phyloP scores from a whole-genome alignment of 2,329 filamentous ascomycete genomes.

The Neophaeococcomyces mojaviensis region DNA sequence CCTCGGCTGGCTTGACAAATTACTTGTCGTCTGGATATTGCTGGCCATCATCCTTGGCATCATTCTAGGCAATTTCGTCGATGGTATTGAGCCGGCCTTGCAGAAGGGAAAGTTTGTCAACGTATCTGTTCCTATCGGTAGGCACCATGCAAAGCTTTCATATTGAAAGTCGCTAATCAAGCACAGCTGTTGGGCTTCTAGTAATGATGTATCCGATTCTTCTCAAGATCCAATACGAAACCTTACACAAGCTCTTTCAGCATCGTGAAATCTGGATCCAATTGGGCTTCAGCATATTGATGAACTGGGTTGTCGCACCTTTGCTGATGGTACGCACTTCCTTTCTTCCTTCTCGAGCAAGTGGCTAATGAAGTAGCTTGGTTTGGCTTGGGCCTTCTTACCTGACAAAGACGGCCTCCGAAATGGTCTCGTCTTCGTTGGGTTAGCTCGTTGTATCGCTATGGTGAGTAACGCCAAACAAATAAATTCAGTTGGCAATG shows the following conservation, averaged over 20 bases:
- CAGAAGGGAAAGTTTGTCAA: conserved; percentile 66
- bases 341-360: background rate
- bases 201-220: conserved; percentile 95
- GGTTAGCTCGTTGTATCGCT: conserved; percentile 76
- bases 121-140: conserved; percentile 60
- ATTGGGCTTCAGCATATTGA: conserved; percentile 64
- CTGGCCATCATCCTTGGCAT: conserved; percentile 71
- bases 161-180: conserved; percentile 19
- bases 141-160: conserved; percentile 24
- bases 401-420: conserved; percentile 44
- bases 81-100: conserved; percentile 52
- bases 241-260: conserved; percentile 58
- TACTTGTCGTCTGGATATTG: conserved; percentile 66
- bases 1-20: conserved; percentile 55
- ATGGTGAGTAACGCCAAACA: conserved; percentile 50
- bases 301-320: conserved; percentile 80
- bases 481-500: too few relatives aligned
- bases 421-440: conserved; percentile 71
- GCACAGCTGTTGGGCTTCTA: conserved; percentile 64
- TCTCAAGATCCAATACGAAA: conserved; percentile 76
- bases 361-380: conserved; percentile 34
- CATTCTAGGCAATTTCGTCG: conserved; percentile 67
- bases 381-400: conserved; percentile 44
- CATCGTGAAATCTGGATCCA: conserved; percentile 65
- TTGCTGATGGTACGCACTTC: conserved; percentile 61